Evolutionary conservation across 306 rosid genomes (phyloP), one percentile per base, ranked within the genome.

Genomic region (Benincasa hispida): DNA sequence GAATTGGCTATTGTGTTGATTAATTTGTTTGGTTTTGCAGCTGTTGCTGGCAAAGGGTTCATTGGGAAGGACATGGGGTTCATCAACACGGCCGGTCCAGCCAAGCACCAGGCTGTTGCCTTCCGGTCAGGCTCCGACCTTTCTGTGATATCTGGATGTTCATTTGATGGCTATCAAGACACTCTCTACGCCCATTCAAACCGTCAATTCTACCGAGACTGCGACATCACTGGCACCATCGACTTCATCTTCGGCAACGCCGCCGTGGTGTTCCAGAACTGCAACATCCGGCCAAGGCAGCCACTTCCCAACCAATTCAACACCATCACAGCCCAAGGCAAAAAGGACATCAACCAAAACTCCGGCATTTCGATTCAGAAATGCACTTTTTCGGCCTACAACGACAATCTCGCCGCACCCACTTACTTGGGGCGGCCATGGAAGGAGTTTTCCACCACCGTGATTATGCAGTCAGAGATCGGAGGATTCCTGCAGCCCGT

Each of bases 181-280:
- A 94, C 98, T 1, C 94, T 94, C 70, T 94, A 94, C 12, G 89
- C 96, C 0, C 96, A 94, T 70, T 91, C 98, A 54, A 94, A 91
- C 75, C 96, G 98, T 10, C 97, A 94, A 24, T 91, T 94, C 89
- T 94, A 94, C 81, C 88, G 92, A 0, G 91, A 91, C 0, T 94
- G 98, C 45, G 95, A 90, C 75, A 85, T 94, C 35, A 82, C 89
- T 0, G 98, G 98, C 42, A 90, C 97, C 80, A 63, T 91, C 24
- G 98, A 94, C 78, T 94, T 91, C 94, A 94, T 94, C n/a, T 93
- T 93, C 10, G 98, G 97, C 76, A 91, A 91, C 6, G 96, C 92
- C 0, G 98, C 97, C 1, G 89, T 78, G 18, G 91, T 93, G n/a
- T 86, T 93, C 81, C 97, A 93, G 47, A 66, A 7, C 77, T 93